Base-by-base conservation (phyloP, 75 land plant genomes). In the Selaginella tamariscina region DNA sequence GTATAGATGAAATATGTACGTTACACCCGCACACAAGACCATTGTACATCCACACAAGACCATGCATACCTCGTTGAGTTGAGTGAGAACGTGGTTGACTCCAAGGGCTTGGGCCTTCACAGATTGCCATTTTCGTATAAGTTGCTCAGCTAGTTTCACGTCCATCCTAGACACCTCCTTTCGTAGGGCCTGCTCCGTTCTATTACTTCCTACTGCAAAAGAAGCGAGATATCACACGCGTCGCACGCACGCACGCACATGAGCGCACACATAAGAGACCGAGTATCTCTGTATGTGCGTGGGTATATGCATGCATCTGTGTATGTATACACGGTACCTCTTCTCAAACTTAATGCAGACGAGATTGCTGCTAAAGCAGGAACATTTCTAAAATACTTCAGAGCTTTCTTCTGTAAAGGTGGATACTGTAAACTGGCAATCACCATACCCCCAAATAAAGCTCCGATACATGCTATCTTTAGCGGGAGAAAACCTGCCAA, bases 61-160 rank as follows among this genome's bases (percentile, higher is more conserved):
- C 49, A 39, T 39, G 57, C 22, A 73, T 70, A 92, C 97, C 85
- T 88, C 85, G 64, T 86, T 56, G 69, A 88, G 75, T 72, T 81
- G 68, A 28, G 39, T 71, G 30, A 92, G 68, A 32, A 62, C 71
- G 72, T 89, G 98, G 49, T 75, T 73, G 39, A 81, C 81, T 66
- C 98, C 98, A 71, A 93, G 82, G 24, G 98, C 98, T 32, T 73
- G 70, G 31, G 86, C 86, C 76, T 93, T 93, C 13, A 83, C 70
- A 55, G 70, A 69, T 71, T 93, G 96, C 98, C 98, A 93, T 59
- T 86, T 82, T 49, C 84, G 80, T 63, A 93, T 84, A 24, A 89
- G 21, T 31, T 63, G 65, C 75, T 92, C 97, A 15, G 97, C 97
- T 68, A 79, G 71, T 56, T 83, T 74, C 70, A 90, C 98, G 75